Evolutionary conservation across 768 basidiomycete genomes (phyloP).

Genomic region (Kwoniella dejecticola): DNA sequence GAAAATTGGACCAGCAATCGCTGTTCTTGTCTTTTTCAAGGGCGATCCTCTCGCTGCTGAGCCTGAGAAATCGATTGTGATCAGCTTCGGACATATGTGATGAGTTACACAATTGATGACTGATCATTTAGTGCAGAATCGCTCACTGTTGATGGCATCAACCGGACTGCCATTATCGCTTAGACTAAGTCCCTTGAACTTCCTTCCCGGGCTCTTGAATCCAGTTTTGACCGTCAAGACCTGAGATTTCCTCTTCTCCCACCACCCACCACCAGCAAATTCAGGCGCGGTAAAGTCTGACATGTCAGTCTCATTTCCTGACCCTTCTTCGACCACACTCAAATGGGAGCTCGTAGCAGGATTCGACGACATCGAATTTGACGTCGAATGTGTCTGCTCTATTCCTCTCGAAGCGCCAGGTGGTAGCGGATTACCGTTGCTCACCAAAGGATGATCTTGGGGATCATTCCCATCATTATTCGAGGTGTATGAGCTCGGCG

Average conservation of each 20-base stretch:
- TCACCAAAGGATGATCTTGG: no score
- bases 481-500: slow-evolving; percentile 8
- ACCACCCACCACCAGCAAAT: slow-evolving; percentile 24
- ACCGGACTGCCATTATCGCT: slow-evolving; percentile 11
- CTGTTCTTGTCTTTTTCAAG: not conserved
- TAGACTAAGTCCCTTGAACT: slow-evolving; percentile 8
- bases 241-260: slow-evolving; percentile 27
- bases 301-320: slow-evolving; percentile 26
- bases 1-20: slow-evolving; percentile 5
- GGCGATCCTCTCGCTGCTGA: slow-evolving; percentile 10
- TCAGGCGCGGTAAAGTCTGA: slow-evolving; percentile 13
- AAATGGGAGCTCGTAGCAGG: not conserved
- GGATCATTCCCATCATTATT: not conserved
- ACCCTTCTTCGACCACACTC: slow-evolving; percentile 21
- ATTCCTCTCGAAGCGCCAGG: no score
- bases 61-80: not conserved
- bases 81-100: no score
- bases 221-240: slow-evolving; percentile 14
- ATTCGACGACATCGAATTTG: not conserved
- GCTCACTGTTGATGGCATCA: slow-evolving; percentile 7
- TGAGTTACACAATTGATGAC: not conserved
- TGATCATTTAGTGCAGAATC: no score
- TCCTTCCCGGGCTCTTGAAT: slow-evolving; percentile 5
- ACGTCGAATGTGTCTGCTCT: not conserved
- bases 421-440: no score